A percentile compares a stretch with the other conserved stretches of the same genome.
These are phyloP conservation scores for Ophioceras dolichostomum DNA, from an alignment of 2,329 filamentous ascomycete genomes.

Conservation along the genomic window DNA sequence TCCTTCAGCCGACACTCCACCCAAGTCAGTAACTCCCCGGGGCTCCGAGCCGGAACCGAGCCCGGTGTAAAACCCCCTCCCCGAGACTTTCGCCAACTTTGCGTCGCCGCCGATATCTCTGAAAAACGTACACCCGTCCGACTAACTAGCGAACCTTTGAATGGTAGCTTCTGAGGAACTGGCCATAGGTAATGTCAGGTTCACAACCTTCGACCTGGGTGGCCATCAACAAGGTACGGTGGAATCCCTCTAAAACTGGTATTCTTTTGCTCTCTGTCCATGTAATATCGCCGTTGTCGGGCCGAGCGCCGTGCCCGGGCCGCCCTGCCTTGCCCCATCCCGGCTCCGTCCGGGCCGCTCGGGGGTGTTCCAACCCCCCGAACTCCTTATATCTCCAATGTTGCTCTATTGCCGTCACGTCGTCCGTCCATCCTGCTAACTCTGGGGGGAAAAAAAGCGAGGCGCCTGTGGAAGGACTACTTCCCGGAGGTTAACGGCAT, in stretches of 20 bases:
- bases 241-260: too few species aligned
- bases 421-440: too few species aligned
- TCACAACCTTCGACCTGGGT: constrained; percentile 88
- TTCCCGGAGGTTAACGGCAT: constrained; percentile 95
- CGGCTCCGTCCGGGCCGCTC: too few species aligned
- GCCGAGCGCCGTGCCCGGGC: too few species aligned
- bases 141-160: too few species aligned
- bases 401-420: neutral
- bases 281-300: too few species aligned
- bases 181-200: constrained; percentile 83
- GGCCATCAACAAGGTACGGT: constrained; percentile 83
- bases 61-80: neutral
- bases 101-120: too few species aligned
- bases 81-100: constrained; percentile 10
- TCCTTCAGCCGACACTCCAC: constrained; percentile 82
- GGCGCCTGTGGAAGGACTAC: constrained; percentile 92
- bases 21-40: constrained; percentile 51
- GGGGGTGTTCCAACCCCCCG: too few species aligned
- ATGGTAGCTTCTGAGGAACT: constrained; percentile 72
- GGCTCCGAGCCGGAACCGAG: neutral
- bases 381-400: neutral
- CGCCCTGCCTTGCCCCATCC: too few species aligned
- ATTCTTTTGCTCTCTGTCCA: too few species aligned
- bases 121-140: too few species aligned
- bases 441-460: constrained; percentile 37